A percentile compares a stretch with the other conserved stretches of the same genome.
Conservation (phyloP, 2,329 filamentous ascomycete species). For the Ophiostoma ulmi region DNA sequence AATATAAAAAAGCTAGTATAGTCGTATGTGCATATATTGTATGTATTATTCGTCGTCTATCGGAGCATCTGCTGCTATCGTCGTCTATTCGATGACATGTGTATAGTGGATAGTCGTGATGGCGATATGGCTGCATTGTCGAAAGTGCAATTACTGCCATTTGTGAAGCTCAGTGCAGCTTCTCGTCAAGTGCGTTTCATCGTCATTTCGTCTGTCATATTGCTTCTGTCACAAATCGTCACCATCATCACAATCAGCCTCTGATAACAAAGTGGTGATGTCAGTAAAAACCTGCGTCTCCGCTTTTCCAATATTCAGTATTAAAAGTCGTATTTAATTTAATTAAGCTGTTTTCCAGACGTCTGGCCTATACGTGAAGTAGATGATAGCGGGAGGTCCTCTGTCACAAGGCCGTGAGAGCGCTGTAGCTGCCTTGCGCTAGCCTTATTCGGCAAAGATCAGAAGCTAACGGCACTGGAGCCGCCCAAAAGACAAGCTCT, state of each 20-base stretch:
- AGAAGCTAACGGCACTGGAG: not conserved
- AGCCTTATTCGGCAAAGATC: not conserved
- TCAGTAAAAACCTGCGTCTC: not conserved
- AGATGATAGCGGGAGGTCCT: not conserved
- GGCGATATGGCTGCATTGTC: slow-evolving; percentile 4
- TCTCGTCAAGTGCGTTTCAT: not conserved
- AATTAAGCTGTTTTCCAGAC: not conserved
- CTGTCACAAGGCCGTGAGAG: not conserved
- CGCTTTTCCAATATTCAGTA: not conserved
- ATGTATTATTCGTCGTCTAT: not conserved
- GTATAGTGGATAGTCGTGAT: not conserved
- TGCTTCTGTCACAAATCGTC: not conserved
- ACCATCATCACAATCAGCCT: not conserved
- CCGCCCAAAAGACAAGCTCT: not conserved
- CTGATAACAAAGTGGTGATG: slow-evolving; percentile 2
- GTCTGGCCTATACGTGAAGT: not conserved
- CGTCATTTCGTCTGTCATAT: not conserved
- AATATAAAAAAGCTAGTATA: too few relatives aligned
- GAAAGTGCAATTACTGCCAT: not conserved
- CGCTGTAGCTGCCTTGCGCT: not conserved
- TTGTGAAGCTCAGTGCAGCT: not conserved
- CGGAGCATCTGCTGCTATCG: too few relatives aligned
- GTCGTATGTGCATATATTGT: not conserved
- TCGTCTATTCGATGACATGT: slow-evolving; percentile 7
- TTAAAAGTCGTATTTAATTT: not conserved